A percentile compares a stretch with the other conserved stretches of the same genome.
Evolutionary conservation across 495 filamentous ascomycete species (phyloP).

Genomic region (Achaetomiella virescens): DNA sequence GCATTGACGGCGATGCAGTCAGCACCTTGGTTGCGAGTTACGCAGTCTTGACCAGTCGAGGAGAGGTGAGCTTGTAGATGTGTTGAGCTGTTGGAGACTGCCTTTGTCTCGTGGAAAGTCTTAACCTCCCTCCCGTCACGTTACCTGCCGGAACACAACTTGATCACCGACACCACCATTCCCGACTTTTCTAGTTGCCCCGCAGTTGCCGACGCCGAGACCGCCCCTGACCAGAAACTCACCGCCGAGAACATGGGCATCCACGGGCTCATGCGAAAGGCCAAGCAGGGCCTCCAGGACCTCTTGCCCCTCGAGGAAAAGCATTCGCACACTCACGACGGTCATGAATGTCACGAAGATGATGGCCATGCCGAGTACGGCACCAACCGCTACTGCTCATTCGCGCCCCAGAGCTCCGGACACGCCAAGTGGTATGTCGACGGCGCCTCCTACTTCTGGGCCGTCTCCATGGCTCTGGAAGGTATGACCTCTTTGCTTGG

Average conservation of each 20-base stretch:
- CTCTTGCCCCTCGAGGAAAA: slow-evolving; percentile 28
- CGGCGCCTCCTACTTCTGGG: slow-evolving; percentile 87
- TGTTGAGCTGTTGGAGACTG: background rate
- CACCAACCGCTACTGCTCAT: slow-evolving; percentile 71
- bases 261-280: slow-evolving; percentile 14
- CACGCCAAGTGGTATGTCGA: slow-evolving; percentile 94
- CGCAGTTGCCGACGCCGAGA: slow-evolving; percentile 4
- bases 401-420: slow-evolving; percentile 82
- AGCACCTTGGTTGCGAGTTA: too few species aligned
- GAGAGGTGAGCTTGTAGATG: too few species aligned
- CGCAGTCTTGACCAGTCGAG: too few species aligned
- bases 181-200: background rate
- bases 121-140: background rate
- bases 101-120: background rate
- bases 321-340: slow-evolving; percentile 37
- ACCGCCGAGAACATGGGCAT: slow-evolving; percentile 13
- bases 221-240: background rate
- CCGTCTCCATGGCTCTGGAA: slow-evolving; percentile 78
- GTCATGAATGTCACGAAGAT: slow-evolving; percentile 26
- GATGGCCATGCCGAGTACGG: slow-evolving; percentile 32
- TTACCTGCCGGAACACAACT: background rate
- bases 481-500: slow-evolving; percentile 17
- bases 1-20: background rate
- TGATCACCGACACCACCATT: background rate
- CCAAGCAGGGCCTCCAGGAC: slow-evolving; percentile 23